Conservation (phyloP, 2,329 filamentous ascomycete species). For the Penicillium sp. region DNA sequence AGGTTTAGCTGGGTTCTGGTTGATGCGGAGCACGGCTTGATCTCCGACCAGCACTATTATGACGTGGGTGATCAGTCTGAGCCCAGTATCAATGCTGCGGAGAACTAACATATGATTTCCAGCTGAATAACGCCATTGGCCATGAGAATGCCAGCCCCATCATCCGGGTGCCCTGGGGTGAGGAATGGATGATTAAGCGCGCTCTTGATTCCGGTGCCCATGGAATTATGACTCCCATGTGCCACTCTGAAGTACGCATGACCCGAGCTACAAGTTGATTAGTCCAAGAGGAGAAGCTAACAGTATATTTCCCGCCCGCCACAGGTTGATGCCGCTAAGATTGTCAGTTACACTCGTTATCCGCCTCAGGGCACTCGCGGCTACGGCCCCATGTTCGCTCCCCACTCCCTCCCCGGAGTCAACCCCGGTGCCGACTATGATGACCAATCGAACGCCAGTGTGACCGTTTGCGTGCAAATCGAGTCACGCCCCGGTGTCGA, state of each 20-base stretch:
- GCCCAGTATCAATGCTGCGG: not conserved
- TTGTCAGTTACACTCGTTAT: conserved; percentile 42
- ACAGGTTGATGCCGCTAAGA: conserved; percentile 38
- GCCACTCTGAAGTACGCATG: conserved; percentile 37
- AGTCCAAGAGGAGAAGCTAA: not conserved
- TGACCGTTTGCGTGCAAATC: conserved; percentile 49
- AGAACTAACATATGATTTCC: conserved; percentile 3
- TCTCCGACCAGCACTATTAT: conserved; percentile 47
- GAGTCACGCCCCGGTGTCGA: conserved; percentile 50
- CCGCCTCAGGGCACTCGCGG: conserved; percentile 42
- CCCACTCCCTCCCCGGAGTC: conserved; percentile 39
- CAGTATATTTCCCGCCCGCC: not conserved
- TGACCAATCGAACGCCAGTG: conserved; percentile 38
- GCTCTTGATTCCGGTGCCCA: conserved; percentile 48
- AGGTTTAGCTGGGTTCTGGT: conserved; percentile 48
- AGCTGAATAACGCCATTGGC: conserved; percentile 46
- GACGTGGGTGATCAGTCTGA: conserved; percentile 31
- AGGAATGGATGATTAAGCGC: conserved; percentile 51
- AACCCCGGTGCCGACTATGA: conserved; percentile 41
- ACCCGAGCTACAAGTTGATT: not conserved
- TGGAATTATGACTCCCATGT: conserved; percentile 47
- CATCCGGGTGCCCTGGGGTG: conserved; percentile 42
- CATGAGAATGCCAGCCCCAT: conserved; percentile 43
- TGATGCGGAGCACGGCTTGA: conserved; percentile 50
- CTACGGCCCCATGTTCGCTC: conserved; percentile 45